Percentiles rank a stretch among this genome's conserved stretches.
phyloP scores from a whole-genome alignment of 768 basidiomycete species.

The Mycena chlorophos region DNA sequence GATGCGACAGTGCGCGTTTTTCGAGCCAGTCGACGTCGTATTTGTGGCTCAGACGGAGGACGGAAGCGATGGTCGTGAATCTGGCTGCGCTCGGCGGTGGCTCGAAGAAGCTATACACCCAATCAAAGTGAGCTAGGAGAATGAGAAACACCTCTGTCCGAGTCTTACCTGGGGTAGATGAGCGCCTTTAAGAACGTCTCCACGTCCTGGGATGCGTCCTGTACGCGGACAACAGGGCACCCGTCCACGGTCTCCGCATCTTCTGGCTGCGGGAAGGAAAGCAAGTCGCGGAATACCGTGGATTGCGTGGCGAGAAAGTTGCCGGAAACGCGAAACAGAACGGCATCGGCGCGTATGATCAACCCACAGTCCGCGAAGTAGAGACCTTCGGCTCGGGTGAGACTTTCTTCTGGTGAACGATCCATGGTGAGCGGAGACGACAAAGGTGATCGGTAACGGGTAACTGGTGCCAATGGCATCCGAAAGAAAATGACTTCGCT shows the following conservation, averaged over 20 bases:
- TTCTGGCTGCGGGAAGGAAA: neutral
- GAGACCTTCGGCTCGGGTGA: neutral
- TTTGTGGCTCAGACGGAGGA: neutral
- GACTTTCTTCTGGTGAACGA: too few species aligned
- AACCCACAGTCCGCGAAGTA: conserved; percentile 22
- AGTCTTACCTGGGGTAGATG: neutral
- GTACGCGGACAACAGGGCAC: neutral
- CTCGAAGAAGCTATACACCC: neutral
- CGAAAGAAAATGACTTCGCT: too few species aligned
- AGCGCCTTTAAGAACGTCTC: neutral
- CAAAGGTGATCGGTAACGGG: too few species aligned
- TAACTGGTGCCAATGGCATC: too few species aligned
- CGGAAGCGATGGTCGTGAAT: neutral
- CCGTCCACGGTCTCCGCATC: neutral
- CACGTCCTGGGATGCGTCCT: neutral
- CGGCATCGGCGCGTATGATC: neutral
- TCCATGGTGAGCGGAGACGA: neutral
- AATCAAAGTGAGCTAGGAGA: neutral
- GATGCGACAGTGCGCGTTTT: neutral
- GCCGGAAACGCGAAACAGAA: neutral
- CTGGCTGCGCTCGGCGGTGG: neutral
- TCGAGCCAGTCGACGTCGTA: neutral
- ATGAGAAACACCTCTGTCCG: neutral
- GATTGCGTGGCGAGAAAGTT: neutral
- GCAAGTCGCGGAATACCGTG: conserved; percentile 2